These are phyloP conservation scores for Pelargonium fulgidum DNA, from an alignment of 441 rosid species.

Conservation along the genomic window DNA sequence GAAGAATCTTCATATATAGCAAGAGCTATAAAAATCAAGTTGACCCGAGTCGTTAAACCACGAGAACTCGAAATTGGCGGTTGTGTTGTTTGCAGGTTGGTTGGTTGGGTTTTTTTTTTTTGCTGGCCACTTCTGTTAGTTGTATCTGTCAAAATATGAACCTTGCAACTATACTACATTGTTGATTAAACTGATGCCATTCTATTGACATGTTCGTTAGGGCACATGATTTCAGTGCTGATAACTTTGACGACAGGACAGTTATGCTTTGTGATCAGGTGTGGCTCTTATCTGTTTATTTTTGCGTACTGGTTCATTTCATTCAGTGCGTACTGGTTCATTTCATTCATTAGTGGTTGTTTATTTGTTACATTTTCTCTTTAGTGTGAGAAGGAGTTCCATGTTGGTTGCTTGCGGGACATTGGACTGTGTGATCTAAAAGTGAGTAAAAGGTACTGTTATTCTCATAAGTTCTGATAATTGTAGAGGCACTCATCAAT, in stretches of 20 bases:
- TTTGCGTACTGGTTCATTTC: not conserved
- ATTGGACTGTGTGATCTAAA: slow-evolving; percentile 65
- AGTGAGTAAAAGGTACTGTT: slow-evolving; percentile 37
- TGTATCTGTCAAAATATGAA: not conserved
- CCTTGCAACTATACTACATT: not conserved
- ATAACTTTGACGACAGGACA: slow-evolving; percentile 66
- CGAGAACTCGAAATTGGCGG: slow-evolving; percentile 82
- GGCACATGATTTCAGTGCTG: slow-evolving; percentile 70
- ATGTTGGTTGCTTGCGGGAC: slow-evolving; percentile 85
- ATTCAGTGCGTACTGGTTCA: not conserved
- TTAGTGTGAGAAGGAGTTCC: slow-evolving; percentile 96
- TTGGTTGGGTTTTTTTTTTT: not conserved
- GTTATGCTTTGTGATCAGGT: slow-evolving; percentile 96
- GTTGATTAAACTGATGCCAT: slow-evolving; percentile 7
- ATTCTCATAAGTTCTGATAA: slow-evolving; percentile 17
- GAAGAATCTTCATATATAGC: slow-evolving; percentile 32
- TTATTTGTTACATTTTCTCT: slow-evolving; percentile 18
- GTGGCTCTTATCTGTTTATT: slow-evolving; percentile 23
- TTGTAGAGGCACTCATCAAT: slow-evolving; percentile 18
- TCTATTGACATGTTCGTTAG: slow-evolving; percentile 32
- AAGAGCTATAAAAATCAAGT: slow-evolving; percentile 53
- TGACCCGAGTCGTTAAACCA: slow-evolving; percentile 60
- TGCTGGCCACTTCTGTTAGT: not conserved
- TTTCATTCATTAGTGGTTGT: slow-evolving; percentile 8
- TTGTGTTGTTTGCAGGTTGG: slow-evolving; percentile 91